These are phyloP conservation scores for Saccharomycopsis fodiens DNA, from an alignment of 805 yeast species.

Conservation along the genomic window DNA sequence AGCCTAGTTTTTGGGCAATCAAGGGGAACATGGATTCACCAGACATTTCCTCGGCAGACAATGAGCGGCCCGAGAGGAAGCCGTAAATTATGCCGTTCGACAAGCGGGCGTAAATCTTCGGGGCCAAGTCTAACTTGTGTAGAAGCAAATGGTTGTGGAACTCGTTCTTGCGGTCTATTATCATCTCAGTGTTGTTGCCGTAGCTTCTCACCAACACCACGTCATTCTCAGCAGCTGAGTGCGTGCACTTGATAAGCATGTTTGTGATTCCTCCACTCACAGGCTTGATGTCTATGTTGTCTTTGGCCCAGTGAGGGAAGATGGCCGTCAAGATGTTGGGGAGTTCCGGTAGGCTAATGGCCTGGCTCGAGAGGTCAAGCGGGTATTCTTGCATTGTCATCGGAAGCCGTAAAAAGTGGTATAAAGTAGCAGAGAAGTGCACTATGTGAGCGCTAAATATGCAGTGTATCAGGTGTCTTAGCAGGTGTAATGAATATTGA, in stretches of 20 bases:
- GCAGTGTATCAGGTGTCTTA: too few species aligned
- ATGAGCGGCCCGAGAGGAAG: slow-evolving; percentile 55
- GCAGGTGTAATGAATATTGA: too few species aligned
- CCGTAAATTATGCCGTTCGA: slow-evolving; percentile 71
- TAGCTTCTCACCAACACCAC: slow-evolving; percentile 58
- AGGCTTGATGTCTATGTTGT: slow-evolving; percentile 32
- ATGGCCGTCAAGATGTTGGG: slow-evolving; percentile 33
- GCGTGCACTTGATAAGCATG: slow-evolving; percentile 44
- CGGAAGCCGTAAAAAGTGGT: background rate
- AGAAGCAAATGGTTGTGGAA: slow-evolving; percentile 62
- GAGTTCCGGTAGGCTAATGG: slow-evolving; percentile 26
- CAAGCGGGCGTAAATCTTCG: slow-evolving; percentile 59
- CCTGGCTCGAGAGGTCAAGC: slow-evolving; percentile 9
- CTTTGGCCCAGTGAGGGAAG: slow-evolving; percentile 33
- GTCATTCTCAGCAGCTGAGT: slow-evolving; percentile 24
- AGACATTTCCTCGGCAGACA: slow-evolving; percentile 47
- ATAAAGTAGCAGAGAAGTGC: too few species aligned
- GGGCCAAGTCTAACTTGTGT: slow-evolving; percentile 54
- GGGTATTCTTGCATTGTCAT: slow-evolving; percentile 16
- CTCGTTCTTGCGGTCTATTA: slow-evolving; percentile 69
- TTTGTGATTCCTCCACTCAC: slow-evolving; percentile 61
- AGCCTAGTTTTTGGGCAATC: slow-evolving; percentile 60
- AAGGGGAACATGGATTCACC: slow-evolving; percentile 41
- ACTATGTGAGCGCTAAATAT: too few species aligned
- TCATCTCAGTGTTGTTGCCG: slow-evolving; percentile 64